Evolutionary conservation across 331 rosid species (phyloP), one percentile per base, ranked within the genome.

Genomic region (Rosa hybrid): DNA sequence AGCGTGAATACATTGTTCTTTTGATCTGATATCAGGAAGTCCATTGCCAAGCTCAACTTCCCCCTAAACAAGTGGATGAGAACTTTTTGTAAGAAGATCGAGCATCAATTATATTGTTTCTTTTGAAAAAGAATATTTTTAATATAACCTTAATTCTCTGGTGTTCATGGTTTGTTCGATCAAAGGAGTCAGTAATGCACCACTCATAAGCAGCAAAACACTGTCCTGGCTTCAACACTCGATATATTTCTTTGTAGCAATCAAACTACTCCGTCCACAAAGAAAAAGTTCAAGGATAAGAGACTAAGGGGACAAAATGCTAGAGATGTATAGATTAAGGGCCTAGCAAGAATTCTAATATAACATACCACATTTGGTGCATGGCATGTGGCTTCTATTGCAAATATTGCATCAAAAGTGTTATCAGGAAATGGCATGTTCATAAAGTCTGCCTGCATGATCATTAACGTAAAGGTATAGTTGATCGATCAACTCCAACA

Each of bases 181-280:
- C 97, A 80, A 88, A 93, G 51, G 92, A 38, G 80, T 90, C 86
- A 38, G 98, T 90, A 92, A 91, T 93, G 86, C 97, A 90, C 98
- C 97, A 93, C 75, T 93, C 97, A 65, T 90, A 91, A 27, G 98
- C 98, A 71, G 98, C 93, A 89, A 93, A 93, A 87, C 8, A 88
- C 59, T 91, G 94, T 34, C 97, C 94, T 41, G 97, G 98, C 84
- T 91, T 91, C 83, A 93, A 85, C 68, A 93, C 98, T 85, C 98
- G 84, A 77, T 82, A 90, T 62, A 93, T 89, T 84, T 93, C 98
- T 79, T 91, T 90, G 82, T 91, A 93, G 92, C 98, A 93, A 76
- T 91, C 94, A 49, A 87, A 86, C 98, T 93, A 64, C 14, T 42
- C 8, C 45, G 9, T 44, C 48, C 48, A 44, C 48, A 44, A 44